Base-by-base conservation (phyloP, 225 moss, liverwort and hornwort species). In the Pleurozium schreberi region DNA sequence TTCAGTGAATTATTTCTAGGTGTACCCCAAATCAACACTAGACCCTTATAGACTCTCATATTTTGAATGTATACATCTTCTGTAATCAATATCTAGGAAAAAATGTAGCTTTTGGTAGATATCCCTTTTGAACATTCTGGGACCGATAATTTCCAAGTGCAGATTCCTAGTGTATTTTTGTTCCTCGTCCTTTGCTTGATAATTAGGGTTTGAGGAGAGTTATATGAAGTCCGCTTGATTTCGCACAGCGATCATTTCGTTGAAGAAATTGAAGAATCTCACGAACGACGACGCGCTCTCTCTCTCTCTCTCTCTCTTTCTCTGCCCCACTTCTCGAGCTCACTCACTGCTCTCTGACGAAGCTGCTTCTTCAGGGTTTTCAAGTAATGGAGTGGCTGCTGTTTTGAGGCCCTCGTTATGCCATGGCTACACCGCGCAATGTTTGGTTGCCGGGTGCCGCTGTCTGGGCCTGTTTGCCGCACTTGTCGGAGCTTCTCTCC, bases 401-500 rank as follows among this genome's bases (percentile, higher is more conserved):
- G 73, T 40, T 17, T 42, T 75, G 80, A 64, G 91, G 64, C 40
- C 26, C 30, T n/a, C n/a, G 80, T 73, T 28, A 65, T 71, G 86
- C 34, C 52, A 92, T 92, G 90, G 90, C 83, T 34, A 73, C 80
- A 59, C 49, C 52, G 70, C 94, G 91, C 38, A 92, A 88, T 75
- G 94, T 93, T 76, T 94, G 94, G 94, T 87, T 94, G 92, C 90
- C 94, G 10, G 87, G 85, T 61, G 88, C 94, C 27, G 91, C 90
- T 75, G 91, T 93, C 82, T 94, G 94, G 94, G 94, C 94, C 36
- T 93, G 91, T 71, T 79, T 91, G 62, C 85, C 91, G 23, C 61
- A 40, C 22, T 68, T 89, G 31, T 65, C 88, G 22, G 82, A 81
- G 87, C 81, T 52, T 55, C 33, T 60, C 60, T n/a, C 67, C 34